Evolutionary conservation across 345 rosid genomes (phyloP).

Genomic region (Isatis tinctoria): DNA sequence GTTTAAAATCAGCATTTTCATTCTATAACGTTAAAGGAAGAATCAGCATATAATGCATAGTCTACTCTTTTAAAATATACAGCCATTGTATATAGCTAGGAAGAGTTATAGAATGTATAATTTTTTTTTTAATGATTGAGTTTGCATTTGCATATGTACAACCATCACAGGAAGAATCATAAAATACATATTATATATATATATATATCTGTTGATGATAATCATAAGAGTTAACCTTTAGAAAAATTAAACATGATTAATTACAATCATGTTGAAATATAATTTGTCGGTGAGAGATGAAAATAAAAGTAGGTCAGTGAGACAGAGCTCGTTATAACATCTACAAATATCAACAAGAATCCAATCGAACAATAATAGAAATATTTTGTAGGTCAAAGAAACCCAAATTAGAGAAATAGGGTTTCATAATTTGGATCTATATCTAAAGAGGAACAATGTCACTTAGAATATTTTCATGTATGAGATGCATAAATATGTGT

Average conservation of each 20-base stretch:
- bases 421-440: conserved; percentile 18
- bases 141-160: background rate
- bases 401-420: conserved; percentile 6
- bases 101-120: background rate
- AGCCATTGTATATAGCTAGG: background rate
- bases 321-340: background rate
- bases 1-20: background rate
- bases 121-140: background rate
- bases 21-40: background rate
- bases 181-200: background rate
- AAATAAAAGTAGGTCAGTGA: background rate
- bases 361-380: background rate
- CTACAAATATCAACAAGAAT: background rate
- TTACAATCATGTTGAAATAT: background rate
- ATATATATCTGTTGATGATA: background rate
- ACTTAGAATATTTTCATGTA: background rate
- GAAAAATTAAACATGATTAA: background rate
- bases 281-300: conserved; percentile 10
- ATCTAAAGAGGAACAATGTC: background rate
- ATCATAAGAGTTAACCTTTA: background rate
- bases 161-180: background rate
- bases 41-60: background rate
- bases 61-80: background rate
- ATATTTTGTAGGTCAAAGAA: conserved; percentile 15
- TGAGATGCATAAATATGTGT: background rate